Percentiles rank a stretch among this genome's conserved stretches.
Evolutionary conservation across 2,329 filamentous ascomycete genomes (phyloP).

Genomic region (Xylaria hypoxylon): DNA sequence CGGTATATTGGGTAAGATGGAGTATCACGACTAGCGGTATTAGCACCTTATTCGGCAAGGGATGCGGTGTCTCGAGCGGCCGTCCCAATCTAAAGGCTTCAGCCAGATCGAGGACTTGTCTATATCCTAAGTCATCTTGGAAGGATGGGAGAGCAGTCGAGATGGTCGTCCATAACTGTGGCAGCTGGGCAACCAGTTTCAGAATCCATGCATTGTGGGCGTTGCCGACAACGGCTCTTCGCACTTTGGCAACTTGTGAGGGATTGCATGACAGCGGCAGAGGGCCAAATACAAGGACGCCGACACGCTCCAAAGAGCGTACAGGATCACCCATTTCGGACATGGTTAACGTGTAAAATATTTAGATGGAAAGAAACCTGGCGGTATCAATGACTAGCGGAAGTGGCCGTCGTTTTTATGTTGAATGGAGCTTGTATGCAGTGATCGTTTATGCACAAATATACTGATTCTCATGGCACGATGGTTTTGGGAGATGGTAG

Average conservation of each 20-base stretch:
- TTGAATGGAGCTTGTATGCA: not conserved
- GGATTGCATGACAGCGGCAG: constrained; percentile 16
- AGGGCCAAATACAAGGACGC: constrained; percentile 20
- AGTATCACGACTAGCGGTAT: constrained; percentile 53
- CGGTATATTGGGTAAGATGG: constrained; percentile 44
- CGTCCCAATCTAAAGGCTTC: constrained; percentile 25
- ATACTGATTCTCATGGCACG: not conserved
- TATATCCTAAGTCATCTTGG: constrained; percentile 15
- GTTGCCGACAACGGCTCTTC: constrained; percentile 9
- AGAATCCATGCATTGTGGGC: constrained; percentile 14
- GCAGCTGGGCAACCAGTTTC: constrained; percentile 15
- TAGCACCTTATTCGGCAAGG: constrained; percentile 44
- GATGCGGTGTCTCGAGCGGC: constrained; percentile 12
- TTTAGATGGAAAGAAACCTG: not conserved
- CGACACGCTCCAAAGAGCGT: constrained; percentile 3
- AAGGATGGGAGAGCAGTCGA: constrained; percentile 14
- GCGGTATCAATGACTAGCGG: not conserved
- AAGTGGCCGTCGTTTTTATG: not conserved
- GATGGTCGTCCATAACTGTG: constrained; percentile 20
- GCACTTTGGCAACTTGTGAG: constrained; percentile 12
- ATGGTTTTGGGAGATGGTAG: not conserved
- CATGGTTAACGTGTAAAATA: constrained; percentile 3
- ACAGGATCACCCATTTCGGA: constrained; percentile 12
- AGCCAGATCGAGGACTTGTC: constrained; percentile 21
- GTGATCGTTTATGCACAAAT: not conserved